Evolutionary conservation across 306 rosid species (phyloP).

Genomic region (Cicer chorassanicum): DNA sequence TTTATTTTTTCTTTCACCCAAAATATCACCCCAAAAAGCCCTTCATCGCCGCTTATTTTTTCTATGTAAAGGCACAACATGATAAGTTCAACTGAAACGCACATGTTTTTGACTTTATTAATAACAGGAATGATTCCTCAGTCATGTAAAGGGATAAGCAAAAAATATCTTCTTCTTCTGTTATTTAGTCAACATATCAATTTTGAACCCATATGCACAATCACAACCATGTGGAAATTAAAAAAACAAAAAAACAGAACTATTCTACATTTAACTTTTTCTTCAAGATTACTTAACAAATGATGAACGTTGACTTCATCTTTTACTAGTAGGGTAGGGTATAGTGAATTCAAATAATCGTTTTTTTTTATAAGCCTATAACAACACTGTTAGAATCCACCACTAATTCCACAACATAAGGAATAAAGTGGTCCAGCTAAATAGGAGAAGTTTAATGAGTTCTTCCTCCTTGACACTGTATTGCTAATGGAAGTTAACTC

Average conservation of each 20-base stretch:
- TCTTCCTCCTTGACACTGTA: not conserved
- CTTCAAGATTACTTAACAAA: not conserved
- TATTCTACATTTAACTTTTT: not conserved
- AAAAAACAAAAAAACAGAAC: not conserved
- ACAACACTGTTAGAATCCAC: too few species aligned
- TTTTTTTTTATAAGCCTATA: too few species aligned
- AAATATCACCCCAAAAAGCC: not conserved
- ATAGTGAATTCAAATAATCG: not conserved
- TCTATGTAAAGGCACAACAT: not conserved
- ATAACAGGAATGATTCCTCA: not conserved
- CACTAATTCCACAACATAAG: too few species aligned
- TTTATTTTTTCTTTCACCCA: not conserved
- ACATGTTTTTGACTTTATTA: slow-evolving; percentile 6
- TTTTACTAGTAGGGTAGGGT: not conserved
- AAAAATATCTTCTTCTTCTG: not conserved
- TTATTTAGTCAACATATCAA: slow-evolving; percentile 5
- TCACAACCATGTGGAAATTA: not conserved
- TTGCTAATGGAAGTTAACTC: slow-evolving; percentile 15
- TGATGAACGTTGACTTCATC: not conserved
- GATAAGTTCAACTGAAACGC: not conserved
- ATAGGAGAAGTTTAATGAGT: too few species aligned
- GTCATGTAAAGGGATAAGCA: slow-evolving; percentile 8
- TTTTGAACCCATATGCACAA: not conserved
- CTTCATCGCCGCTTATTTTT: slow-evolving; percentile 8
- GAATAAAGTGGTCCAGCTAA: too few species aligned